Evolutionary conservation across 495 filamentous ascomycete species (phyloP), one percentile per base, ranked within the genome.

Genomic region (Amorphotheca resinae): DNA sequence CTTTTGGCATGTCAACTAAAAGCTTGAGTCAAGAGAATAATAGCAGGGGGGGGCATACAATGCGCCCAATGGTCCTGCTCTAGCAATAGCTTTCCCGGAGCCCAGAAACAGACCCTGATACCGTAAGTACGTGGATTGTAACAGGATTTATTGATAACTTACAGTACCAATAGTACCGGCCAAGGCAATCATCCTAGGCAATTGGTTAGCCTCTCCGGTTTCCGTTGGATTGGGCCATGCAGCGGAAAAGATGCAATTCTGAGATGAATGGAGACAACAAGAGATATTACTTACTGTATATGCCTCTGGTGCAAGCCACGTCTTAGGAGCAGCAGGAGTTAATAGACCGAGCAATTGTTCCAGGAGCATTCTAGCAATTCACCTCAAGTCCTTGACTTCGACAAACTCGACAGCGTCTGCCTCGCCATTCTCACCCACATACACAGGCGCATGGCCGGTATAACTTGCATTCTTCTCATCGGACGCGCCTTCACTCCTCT

Each of bases 131-230:
- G 23, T 2, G 20, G 36, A 11, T 16, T 4, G 9, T 23, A 23
- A 9, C 2, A 26, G 14, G 7, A 20, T 22, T 6, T 33, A 23
- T 12, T 30, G 30, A 36, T 16, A 39, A 41, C 46, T 33, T 42
- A 53, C 51, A 22, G 49, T 56, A 11, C 53, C 53, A 33, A 55
- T 52, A 7, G 52, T 50, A 33, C 83, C 82, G 23, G 85, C 85
- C 48, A 93, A 82, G 2, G 85, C 86, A 70, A 93, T 88, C 75
- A 87, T 77, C 48, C n/a, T n/a, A n/a, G n/a, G n/a, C n/a, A n/a
- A n/a, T n/a, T n/a, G n/a, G n/a, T n/a, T n/a, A n/a, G n/a, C n/a
- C n/a, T n/a, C n/a, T n/a, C n/a, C n/a, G n/a, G n/a, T n/a, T n/a
- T n/a, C n/a, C n/a, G n/a, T n/a, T n/a, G n/a, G n/a, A n/a, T n/a